Percentiles rank a stretch among this genome's conserved stretches.
phyloP scores from a whole-genome alignment of 176 grass and related monocot genomes.

The Melocanna baccifera region DNA sequence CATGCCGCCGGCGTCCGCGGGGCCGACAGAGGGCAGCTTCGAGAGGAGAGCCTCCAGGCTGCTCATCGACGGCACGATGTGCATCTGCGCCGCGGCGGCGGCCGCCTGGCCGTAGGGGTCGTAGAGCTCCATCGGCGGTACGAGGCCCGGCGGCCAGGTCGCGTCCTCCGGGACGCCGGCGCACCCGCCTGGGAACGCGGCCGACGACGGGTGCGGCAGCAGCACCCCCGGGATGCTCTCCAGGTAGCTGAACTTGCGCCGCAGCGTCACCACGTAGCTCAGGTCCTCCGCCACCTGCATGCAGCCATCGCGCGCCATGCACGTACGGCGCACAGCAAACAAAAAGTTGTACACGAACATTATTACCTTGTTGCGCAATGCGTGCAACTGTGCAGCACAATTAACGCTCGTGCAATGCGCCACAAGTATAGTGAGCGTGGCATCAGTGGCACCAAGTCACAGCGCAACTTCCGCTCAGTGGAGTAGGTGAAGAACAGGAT shows the following conservation, averaged over 20 bases:
- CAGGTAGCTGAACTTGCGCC: slow-evolving; percentile 79
- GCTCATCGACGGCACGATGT: slow-evolving; percentile 71
- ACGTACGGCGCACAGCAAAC: not conserved
- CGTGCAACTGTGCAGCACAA: not conserved
- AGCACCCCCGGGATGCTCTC: slow-evolving; percentile 90
- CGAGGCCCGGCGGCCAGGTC: slow-evolving; percentile 19
- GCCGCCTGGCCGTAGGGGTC: slow-evolving; percentile 36
- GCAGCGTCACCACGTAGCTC: slow-evolving; percentile 71
- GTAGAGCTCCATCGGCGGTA: slow-evolving; percentile 51
- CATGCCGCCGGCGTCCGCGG: not conserved
- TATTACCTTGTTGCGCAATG: slow-evolving; percentile 6
- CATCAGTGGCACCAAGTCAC: not conserved
- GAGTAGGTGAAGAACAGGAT: slow-evolving; percentile 11
- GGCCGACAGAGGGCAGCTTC: slow-evolving; percentile 57
- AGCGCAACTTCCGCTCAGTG: not conserved
- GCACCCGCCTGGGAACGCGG: slow-evolving; percentile 43
- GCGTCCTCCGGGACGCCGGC: slow-evolving; percentile 1
- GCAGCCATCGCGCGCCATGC: not conserved
- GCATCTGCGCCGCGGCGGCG: slow-evolving; percentile 12
- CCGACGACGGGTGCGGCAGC: slow-evolving; percentile 74
- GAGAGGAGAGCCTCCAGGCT: slow-evolving; percentile 83
- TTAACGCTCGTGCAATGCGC: not conserved
- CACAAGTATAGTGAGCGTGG: not conserved
- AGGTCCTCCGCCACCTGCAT: slow-evolving; percentile 77
- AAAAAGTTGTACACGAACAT: not conserved